A percentile compares a stretch with the other conserved stretches of the same genome.
These are phyloP conservation scores for Penicillium malachiteum DNA, from an alignment of 495 filamentous ascomycete species.

Conservation along the genomic window DNA sequence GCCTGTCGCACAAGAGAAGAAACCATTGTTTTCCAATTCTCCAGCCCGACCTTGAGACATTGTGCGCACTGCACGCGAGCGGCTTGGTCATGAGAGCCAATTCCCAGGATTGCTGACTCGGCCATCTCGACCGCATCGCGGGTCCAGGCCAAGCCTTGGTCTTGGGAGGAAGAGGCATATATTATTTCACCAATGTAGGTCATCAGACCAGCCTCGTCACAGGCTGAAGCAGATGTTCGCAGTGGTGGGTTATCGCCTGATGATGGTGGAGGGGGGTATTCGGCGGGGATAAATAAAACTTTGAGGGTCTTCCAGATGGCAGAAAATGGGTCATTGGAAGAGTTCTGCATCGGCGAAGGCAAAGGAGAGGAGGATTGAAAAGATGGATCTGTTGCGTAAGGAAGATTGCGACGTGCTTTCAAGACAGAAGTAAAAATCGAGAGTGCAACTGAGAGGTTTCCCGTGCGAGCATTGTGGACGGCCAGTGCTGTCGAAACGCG, in stretches of 20 bases:
- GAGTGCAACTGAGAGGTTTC: constrained; percentile 62
- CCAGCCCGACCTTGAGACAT: constrained; percentile 67
- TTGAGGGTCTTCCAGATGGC: constrained; percentile 34
- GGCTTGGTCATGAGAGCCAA: constrained; percentile 36
- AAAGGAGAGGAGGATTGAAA: constrained; percentile 35
- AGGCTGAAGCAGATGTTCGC: constrained; percentile 59
- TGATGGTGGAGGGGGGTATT: constrained; percentile 63
- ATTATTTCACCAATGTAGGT: constrained; percentile 93
- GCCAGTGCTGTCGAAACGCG: constrained; percentile 72
- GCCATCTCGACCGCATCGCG: constrained; percentile 75
- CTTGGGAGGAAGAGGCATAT: constrained; percentile 61
- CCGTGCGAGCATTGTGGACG: constrained; percentile 68
- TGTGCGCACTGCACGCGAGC: constrained; percentile 62
- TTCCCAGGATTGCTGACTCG: constrained; percentile 45
- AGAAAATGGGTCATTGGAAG: constrained; percentile 55
- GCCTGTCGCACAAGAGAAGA: constrained; percentile 51
- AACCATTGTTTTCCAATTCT: constrained; percentile 77
- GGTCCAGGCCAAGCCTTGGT: constrained; percentile 78
- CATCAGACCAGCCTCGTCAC: constrained; percentile 83
- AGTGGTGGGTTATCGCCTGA: constrained; percentile 64
- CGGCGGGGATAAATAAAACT: constrained; percentile 47
- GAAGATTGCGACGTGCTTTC: constrained; percentile 60
- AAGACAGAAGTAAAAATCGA: constrained; percentile 86
- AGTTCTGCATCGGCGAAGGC: constrained; percentile 51
- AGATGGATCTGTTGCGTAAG: constrained; percentile 12